Percentiles rank a stretch among this genome's conserved stretches.
Evolutionary conservation across 371 early-diverging fungal genomes (phyloP).

Genomic region (Mucor velutinosus): DNA sequence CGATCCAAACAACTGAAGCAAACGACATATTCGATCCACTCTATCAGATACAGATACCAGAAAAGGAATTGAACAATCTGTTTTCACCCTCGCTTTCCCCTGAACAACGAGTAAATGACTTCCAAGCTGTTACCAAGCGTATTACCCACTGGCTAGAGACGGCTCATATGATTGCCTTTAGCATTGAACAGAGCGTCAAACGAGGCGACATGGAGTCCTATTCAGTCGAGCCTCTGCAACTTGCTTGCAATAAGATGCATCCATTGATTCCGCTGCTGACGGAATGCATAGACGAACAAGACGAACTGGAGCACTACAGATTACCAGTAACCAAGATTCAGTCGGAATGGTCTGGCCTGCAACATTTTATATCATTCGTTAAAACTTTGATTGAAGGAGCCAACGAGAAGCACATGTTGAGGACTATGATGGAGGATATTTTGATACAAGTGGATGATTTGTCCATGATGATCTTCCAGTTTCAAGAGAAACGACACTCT

Average conservation of each 20-base stretch:
- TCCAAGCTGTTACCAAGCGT: conserved; percentile 22
- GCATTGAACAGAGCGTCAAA: conserved; percentile 38
- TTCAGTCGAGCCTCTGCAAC: conserved; percentile 22
- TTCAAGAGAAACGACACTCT: conserved; percentile 37
- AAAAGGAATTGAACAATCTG: conserved; percentile 20
- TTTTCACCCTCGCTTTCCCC: conserved; percentile 1
- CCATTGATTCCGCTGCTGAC: conserved; percentile 23
- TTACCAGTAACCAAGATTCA: conserved; percentile 41
- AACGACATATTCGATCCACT: conserved; percentile 12
- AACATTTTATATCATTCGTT: conserved; percentile 43
- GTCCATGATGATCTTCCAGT: conserved; percentile 46
- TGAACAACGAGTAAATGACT: conserved; percentile 12
- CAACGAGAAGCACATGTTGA: conserved; percentile 21
- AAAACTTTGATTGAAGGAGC: conserved; percentile 23
- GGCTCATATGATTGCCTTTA: conserved; percentile 43
- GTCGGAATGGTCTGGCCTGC: conserved; percentile 52
- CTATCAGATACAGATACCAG: conserved; percentile 16
- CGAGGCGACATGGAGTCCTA: conserved; percentile 19
- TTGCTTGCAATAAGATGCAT: conserved; percentile 9
- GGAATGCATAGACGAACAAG: conserved; percentile 15
- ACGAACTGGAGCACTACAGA: background rate
- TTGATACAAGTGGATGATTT: conserved; percentile 40
- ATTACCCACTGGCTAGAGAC: conserved; percentile 40
- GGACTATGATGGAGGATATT: conserved; percentile 32
- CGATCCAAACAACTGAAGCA: background rate